Conservation (phyloP, 768 basidiomycete species). For the Rhizopogon vesiculosus region DNA sequence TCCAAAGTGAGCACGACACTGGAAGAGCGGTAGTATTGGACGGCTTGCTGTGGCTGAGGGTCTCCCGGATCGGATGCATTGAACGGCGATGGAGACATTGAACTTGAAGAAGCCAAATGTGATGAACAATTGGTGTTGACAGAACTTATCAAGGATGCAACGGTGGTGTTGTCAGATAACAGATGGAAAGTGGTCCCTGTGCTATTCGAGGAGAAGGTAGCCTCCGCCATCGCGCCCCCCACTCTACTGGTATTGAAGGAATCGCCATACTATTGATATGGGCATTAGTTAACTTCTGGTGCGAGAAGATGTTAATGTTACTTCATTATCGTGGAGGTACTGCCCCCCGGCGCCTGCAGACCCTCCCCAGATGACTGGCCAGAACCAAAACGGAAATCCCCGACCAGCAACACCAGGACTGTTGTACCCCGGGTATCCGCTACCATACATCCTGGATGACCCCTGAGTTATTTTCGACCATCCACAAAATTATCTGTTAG, state of each 20-base stretch:
- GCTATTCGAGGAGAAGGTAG: conserved; percentile 35
- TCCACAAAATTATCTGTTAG: conserved; percentile 1
- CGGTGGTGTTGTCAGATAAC: conserved; percentile 44
- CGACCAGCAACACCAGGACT: conserved; percentile 43
- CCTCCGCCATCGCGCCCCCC: conserved; percentile 39
- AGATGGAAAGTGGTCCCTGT: conserved; percentile 40
- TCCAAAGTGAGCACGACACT: conserved; percentile 58
- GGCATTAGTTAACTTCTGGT: conserved; percentile 9
- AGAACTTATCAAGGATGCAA: conserved; percentile 36
- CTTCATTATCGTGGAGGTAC: conserved; percentile 39
- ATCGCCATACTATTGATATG: conserved; percentile 37
- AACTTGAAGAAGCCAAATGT: conserved; percentile 27
- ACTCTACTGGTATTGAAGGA: conserved; percentile 42
- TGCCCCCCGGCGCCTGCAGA: conserved; percentile 19
- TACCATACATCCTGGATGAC: conserved; percentile 47
- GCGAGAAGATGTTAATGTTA: conserved; percentile 12
- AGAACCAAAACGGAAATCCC: conserved; percentile 62
- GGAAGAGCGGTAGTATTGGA: conserved; percentile 71
- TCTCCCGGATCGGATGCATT: conserved; percentile 21
- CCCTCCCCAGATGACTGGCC: conserved; percentile 54
- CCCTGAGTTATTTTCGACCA: neutral
- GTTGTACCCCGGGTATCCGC: conserved; percentile 52
- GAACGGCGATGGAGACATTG: conserved; percentile 27
- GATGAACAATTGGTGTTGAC: conserved; percentile 41
- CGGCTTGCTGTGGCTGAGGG: conserved; percentile 44